Evolutionary conservation across 768 basidiomycete species (phyloP), one percentile per base, ranked within the genome.

Genomic region (Leucocoprinus leucothites): DNA sequence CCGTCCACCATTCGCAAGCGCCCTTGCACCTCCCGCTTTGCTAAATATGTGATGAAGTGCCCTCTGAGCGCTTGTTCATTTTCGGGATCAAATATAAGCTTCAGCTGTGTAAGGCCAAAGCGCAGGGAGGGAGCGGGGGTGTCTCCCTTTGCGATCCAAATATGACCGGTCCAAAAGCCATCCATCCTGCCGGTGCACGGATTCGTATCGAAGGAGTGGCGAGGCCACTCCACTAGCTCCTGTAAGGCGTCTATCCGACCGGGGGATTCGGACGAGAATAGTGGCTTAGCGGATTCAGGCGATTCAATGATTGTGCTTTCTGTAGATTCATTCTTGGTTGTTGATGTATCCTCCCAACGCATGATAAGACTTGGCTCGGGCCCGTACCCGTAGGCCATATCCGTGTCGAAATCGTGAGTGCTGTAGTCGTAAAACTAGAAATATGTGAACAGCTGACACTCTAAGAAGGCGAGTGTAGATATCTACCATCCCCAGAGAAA

Each of bases 81-180:
- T 40, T 51, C 51, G 9, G 42, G 28, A 35, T 53, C 42, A 5
- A 53, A 18, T 13, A 31, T 26, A 26, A 53, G n/a, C 18, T 36
- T 53, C 16, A 53, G 42, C 14, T 53, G 42, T 6, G 51, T 53
- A 31, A 53, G 19, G 6, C 51, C 51, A 31, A 5, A 31, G 11
- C 11, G 31, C 14, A 53, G 43, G 7, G 31, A 26, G 21, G 41
- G 44, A 21, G 34, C 6, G 1, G 19, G 21, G 4, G 13, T 35
- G 8, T 44, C 13, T 9, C 42, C 43, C 3, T 53, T 31, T 16
- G n/a, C 34, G 4, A 41, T 35, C 41, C 41, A 53, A 28, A 53
- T 35, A 9, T 53, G 51, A 14, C 51, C 51, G 6, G 42, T 44
- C 51, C 51, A 53, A 16, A 34, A 53, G 7, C 51, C 51, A 11